Conservation (phyloP, 1,284 basidiomycete species). For the Ceratorhiza oryzae-sativae region DNA sequence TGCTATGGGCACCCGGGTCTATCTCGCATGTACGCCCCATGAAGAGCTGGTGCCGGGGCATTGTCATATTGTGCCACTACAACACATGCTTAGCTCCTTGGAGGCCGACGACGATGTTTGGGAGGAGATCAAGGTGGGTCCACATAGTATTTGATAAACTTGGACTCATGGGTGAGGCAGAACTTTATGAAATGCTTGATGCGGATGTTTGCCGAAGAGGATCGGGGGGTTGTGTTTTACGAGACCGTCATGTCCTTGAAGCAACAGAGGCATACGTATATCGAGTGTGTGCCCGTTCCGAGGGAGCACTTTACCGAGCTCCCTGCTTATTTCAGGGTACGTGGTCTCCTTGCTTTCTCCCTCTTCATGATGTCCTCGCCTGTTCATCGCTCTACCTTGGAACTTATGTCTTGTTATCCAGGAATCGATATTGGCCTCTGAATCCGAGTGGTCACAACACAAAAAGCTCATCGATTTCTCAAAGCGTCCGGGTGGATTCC, state of each 20-base stretch:
- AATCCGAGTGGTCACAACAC: conserved; percentile 97
- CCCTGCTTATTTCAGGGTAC: conserved; percentile 91
- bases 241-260: conserved; percentile 90
- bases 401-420: conserved; percentile 48
- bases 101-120: conserved; percentile 98
- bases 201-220: conserved; percentile 88
- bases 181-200: conserved; percentile 99
- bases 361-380: conserved; percentile 15
- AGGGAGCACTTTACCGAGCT: conserved; percentile 83
- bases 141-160: not conserved
- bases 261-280: conserved; percentile 87
- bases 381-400: not conserved
- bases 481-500: conserved; percentile 84
- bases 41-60: conserved; percentile 91
- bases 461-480: conserved; percentile 96
- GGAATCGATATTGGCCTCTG: conserved; percentile 91
- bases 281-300: conserved; percentile 91
- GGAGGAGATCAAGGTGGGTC: conserved; percentile 89
- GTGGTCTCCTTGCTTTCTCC: conserved; percentile 45
- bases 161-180: conserved; percentile 54
- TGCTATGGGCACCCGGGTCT: conserved; percentile 88
- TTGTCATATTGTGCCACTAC: conserved; percentile 93
- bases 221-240: conserved; percentile 91
- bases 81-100: conserved; percentile 89
- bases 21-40: conserved; percentile 83